These are phyloP conservation scores for Allomyces arbusculus DNA, from an alignment of 192 early-diverging fungal species.

Conservation along the genomic window DNA sequence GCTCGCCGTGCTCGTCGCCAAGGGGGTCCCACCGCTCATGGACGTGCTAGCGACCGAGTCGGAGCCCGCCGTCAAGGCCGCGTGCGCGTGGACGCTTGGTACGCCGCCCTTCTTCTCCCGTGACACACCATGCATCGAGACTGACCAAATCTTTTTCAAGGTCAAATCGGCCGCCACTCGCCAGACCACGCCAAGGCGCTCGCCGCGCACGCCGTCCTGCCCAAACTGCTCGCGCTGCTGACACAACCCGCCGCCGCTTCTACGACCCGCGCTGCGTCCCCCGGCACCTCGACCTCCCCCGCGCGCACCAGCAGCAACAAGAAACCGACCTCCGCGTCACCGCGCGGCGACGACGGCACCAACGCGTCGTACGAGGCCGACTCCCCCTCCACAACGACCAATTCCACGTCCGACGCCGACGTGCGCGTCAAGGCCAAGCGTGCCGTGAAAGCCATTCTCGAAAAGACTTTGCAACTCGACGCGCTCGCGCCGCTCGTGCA, in stretches of 20 bases:
- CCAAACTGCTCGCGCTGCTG: conserved; percentile 27
- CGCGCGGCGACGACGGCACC: conserved; percentile 3
- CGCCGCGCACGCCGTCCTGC: conserved; percentile 26
- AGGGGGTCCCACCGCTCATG: conserved; percentile 24
- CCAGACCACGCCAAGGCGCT: conserved; percentile 39
- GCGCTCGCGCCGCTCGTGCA: conserved; percentile 30
- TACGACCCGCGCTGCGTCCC: background rate
- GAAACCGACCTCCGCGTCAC: background rate
- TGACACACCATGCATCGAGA: too few relatives aligned
- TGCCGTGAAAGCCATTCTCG: conserved; percentile 27
- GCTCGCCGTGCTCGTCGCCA: conserved; percentile 30
- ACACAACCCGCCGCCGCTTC: conserved; percentile 1
- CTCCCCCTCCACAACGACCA: too few relatives aligned
- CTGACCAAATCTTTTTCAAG: conserved; percentile 13
- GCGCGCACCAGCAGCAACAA: background rate
- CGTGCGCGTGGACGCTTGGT: background rate
- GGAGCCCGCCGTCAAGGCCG: conserved; percentile 31
- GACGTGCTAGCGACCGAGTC: conserved; percentile 23
- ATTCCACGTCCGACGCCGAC: conserved; percentile 14
- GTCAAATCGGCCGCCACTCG: conserved; percentile 34
- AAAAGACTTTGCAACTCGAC: conserved; percentile 28
- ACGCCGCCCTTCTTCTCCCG: background rate
- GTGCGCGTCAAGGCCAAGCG: conserved; percentile 31
- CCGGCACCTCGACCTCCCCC: background rate
- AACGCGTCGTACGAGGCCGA: conserved; percentile 8